These are phyloP conservation scores for Durio zibethinus DNA, from an alignment of 345 rosid genomes.

Conservation along the genomic window DNA sequence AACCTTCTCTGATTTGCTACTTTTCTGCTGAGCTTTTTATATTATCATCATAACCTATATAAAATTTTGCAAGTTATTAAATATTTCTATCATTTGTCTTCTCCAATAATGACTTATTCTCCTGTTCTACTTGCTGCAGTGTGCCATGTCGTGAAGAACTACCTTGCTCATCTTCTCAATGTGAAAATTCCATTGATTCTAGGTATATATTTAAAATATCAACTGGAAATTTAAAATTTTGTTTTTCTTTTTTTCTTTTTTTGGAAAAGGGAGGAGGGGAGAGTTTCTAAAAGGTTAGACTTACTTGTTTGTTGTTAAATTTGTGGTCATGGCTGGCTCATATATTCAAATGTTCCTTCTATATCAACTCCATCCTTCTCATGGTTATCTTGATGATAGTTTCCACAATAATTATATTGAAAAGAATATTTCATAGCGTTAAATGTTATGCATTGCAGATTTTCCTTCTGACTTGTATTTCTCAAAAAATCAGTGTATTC, in stretches of 20 bases:
- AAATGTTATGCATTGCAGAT: background rate
- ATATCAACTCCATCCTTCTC: background rate
- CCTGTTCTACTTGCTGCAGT: conserved; percentile 42
- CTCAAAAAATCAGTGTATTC: background rate
- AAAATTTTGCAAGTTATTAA: background rate
- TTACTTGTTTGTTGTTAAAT: background rate
- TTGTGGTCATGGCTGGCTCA: too few species aligned
- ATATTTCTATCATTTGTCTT: background rate
- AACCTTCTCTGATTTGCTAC: background rate
- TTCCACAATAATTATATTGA: background rate
- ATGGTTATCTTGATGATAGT: background rate
- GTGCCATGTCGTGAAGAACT: conserved; percentile 87
- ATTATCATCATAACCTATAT: background rate
- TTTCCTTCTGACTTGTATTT: background rate
- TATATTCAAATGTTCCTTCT: background rate
- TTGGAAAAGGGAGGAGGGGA: background rate
- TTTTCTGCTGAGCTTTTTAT: background rate
- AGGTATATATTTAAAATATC: conserved; percentile 42
- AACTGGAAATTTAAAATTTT: background rate
- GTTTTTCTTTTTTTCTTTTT: background rate
- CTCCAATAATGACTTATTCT: background rate
- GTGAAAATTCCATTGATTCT: conserved; percentile 79
- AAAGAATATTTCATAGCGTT: background rate
- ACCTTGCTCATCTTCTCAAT: conserved; percentile 64
- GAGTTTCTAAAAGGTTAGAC: background rate